These are phyloP conservation scores for Leucaena leucocephala DNA, from an alignment of 306 rosid species.

Conservation along the genomic window DNA sequence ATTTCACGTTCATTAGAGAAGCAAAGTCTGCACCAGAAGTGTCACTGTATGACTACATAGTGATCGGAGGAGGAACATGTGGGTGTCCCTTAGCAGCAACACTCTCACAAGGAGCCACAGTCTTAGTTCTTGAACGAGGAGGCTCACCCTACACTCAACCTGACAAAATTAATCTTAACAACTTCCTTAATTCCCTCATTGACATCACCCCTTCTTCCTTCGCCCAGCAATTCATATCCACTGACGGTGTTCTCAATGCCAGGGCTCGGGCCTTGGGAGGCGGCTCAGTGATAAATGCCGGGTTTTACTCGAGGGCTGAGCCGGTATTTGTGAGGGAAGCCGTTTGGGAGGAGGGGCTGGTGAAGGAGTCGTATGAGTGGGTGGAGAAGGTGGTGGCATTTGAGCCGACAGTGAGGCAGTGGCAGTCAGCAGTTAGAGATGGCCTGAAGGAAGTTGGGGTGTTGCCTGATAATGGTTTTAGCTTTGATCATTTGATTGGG, in stretches of 20 bases:
- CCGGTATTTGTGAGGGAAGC: conserved; percentile 36
- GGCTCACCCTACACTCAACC: not conserved
- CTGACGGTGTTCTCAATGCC: not conserved
- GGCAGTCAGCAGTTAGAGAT: not conserved
- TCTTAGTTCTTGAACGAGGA: not conserved
- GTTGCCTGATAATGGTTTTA: conserved; percentile 2
- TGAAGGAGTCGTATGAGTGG: conserved; percentile 61
- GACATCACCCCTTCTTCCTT: not conserved
- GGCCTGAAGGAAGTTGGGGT: not conserved
- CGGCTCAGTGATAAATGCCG: not conserved
- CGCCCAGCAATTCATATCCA: not conserved
- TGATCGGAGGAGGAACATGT: not conserved
- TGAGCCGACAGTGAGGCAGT: not conserved
- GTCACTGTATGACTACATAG: not conserved
- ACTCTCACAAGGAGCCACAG: not conserved
- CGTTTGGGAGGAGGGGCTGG: conserved; percentile 57
- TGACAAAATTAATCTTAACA: not conserved
- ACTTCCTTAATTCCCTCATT: not conserved
- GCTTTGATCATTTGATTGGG: not conserved
- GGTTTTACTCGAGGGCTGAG: not conserved
- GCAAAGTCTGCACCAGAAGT: not conserved
- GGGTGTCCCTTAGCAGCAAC: conserved; percentile 12
- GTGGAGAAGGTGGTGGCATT: conserved; percentile 43
- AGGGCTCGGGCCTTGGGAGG: not conserved
- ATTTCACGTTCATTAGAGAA: not conserved